Evolutionary conservation across 2,329 filamentous ascomycete species (phyloP).

Genomic region (Aspergillus ustus): DNA sequence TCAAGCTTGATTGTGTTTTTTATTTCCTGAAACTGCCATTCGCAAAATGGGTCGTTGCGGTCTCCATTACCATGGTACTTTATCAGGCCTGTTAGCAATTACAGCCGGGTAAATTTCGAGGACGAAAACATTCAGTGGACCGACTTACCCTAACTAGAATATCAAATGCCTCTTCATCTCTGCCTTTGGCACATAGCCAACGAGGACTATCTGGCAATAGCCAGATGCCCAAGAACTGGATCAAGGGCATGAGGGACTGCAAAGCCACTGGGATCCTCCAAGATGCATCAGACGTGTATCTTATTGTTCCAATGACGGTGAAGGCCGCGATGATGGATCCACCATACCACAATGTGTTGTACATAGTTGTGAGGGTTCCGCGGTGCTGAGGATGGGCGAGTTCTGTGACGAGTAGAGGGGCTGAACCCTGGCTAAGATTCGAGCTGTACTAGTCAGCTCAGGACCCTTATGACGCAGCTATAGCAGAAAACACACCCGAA

Average conservation of each 20-base stretch:
- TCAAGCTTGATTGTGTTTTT: constrained; percentile 16
- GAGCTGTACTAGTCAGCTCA: neutral
- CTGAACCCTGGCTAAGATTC: constrained; percentile 24
- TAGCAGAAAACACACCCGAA: constrained; percentile 24
- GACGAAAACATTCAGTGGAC: neutral
- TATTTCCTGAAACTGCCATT: constrained; percentile 16
- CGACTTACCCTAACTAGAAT: constrained; percentile 32
- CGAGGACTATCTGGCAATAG: constrained; percentile 70
- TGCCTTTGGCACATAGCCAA: constrained; percentile 43
- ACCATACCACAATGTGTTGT: constrained; percentile 45
- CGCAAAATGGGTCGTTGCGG: constrained; percentile 5
- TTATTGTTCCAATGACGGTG: constrained; percentile 43
- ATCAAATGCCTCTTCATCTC: constrained; percentile 32
- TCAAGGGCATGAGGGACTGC: constrained; percentile 64
- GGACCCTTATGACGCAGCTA: neutral
- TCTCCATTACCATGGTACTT: constrained; percentile 47
- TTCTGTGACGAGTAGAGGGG: constrained; percentile 34
- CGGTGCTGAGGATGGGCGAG: constrained; percentile 36
- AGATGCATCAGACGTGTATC: constrained; percentile 44
- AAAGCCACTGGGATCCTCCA: constrained; percentile 57
- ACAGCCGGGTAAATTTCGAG: neutral
- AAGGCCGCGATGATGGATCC: constrained; percentile 44
- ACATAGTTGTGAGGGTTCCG: constrained; percentile 26
- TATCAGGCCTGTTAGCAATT: neutral
- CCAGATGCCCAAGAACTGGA: constrained; percentile 60